phyloP scores from a whole-genome alignment of 2,329 filamentous ascomycete genomes.

The Aspergillus hortae region DNA sequence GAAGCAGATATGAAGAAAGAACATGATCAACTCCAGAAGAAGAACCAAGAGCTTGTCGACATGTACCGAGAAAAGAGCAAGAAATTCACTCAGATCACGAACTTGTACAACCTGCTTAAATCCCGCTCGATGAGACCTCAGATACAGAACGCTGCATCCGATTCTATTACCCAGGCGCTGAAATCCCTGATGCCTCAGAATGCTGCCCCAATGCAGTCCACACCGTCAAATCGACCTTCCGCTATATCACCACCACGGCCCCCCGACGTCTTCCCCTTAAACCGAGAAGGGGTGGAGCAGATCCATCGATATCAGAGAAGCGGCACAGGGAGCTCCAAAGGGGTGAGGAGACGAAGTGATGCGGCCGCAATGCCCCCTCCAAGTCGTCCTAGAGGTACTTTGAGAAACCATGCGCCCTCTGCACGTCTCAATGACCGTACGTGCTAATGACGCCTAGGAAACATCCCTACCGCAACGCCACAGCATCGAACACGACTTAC shows the following conservation, averaged over 20 bases:
- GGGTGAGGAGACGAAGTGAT: slow-evolving; percentile 19
- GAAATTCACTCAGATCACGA: slow-evolving; percentile 65
- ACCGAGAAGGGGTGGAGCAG: slow-evolving; percentile 31
- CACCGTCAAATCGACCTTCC: slow-evolving; percentile 10
- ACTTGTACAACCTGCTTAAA: slow-evolving; percentile 56
- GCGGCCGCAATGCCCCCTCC: slow-evolving; percentile 31
- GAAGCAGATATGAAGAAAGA: slow-evolving; percentile 55
- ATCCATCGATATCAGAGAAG: slow-evolving; percentile 39
- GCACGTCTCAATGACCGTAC: not conserved
- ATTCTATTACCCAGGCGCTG: slow-evolving; percentile 48
- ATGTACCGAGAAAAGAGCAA: slow-evolving; percentile 68
- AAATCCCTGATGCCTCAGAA: slow-evolving; percentile 30
- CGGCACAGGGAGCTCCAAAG: slow-evolving; percentile 36
- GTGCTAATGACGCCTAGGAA: slow-evolving; percentile 9
- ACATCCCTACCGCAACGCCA: slow-evolving; percentile 11
- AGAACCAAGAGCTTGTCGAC: slow-evolving; percentile 67
- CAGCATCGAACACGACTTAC: slow-evolving; percentile 28
- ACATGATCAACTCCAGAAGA: slow-evolving; percentile 61
- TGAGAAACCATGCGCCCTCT: slow-evolving; percentile 21
- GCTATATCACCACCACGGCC: slow-evolving; percentile 21
- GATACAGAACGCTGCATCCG: slow-evolving; percentile 53
- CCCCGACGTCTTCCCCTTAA: slow-evolving; percentile 18
- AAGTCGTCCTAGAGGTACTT: slow-evolving; percentile 16
- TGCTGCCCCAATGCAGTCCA: slow-evolving; percentile 1
- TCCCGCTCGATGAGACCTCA: slow-evolving; percentile 52